Conservation (phyloP, 2,329 filamentous ascomycete genomes). For the Cercospora citrullina region DNA sequence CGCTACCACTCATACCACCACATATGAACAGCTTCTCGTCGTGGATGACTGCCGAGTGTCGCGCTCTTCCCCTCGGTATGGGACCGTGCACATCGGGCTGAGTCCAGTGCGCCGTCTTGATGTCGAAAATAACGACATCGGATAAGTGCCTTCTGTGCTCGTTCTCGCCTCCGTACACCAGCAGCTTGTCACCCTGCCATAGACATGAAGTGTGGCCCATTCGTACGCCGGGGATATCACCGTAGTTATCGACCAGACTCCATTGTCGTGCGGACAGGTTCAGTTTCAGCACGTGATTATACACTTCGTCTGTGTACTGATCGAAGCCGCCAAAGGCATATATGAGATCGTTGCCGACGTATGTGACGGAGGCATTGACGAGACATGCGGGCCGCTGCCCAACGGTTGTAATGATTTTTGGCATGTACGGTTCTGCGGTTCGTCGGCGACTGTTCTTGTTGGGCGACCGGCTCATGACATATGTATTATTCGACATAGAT, state of each 20-base stretch:
- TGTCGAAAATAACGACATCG: conserved; percentile 92
- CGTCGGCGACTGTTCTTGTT: conserved; percentile 60
- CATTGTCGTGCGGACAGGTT: conserved; percentile 87
- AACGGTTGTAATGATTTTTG: conserved; percentile 68
- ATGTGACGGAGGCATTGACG: conserved; percentile 96
- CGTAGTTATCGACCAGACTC: conserved; percentile 97
- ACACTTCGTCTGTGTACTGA: conserved; percentile 97
- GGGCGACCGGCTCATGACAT: conserved; percentile 87
- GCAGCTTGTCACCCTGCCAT: conserved; percentile 90
- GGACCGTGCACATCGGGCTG: conserved; percentile 84
- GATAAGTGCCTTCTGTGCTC: conserved; percentile 94
- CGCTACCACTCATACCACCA: conserved; percentile 90
- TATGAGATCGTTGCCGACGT: conserved; percentile 90
- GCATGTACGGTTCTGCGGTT: conserved; percentile 73
- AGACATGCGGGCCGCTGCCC: conserved; percentile 79
- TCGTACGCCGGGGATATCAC: conserved; percentile 92
- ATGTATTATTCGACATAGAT: conserved; percentile 64
- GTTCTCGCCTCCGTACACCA: conserved; percentile 97
- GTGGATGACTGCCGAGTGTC: conserved; percentile 90
- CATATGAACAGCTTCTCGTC: conserved; percentile 96
- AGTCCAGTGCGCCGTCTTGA: conserved; percentile 92
- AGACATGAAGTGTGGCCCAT: conserved; percentile 99
- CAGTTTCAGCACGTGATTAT: conserved; percentile 91
- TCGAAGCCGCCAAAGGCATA: conserved; percentile 98
- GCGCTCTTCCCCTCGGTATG: conserved; percentile 82